Evolutionary conservation across 2,329 filamentous ascomycete species (phyloP), one percentile per base, ranked within the genome.

Genomic region (Monosporascus sp.): DNA sequence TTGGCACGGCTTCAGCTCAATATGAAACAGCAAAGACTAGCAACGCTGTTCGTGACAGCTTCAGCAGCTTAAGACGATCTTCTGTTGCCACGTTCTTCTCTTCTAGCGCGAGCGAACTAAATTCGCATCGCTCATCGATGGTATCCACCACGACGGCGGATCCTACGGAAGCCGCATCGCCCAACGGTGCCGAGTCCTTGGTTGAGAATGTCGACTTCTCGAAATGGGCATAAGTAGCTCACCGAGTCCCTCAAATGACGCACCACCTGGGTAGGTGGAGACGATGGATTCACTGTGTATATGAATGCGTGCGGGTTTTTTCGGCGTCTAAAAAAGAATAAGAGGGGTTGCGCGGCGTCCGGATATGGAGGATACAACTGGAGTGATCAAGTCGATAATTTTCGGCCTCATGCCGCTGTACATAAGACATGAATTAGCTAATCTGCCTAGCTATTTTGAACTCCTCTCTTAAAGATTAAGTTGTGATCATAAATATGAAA

Each of bases 61-160:
- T 86, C 53, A 82, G 71, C 60, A 84, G 78, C 60, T 72, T 87
- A 40, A 75, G 83, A 49, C 74, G 84, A 54, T 78, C 82, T n/a
- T 86, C 82, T 37, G 82, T 86, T 2, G 83, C 82, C 5, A 87
- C 83, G 2, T 86, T 86, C 63, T 81, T 86, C 59, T 80, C 80
- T 2, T 79, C 71, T 55, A 75, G 9, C 31, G 11, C 77, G 5
- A 82, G 76, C 64, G 81, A 85, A 57, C 74, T 78, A 58, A 73
- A 59, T 68, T 84, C 80, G 50, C 81, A 85, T 54, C 75, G 82
- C 43, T 82, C 80, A 6, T 84, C 79, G n/a, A 74, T 79, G 58
- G 67, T 84, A n/a, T 78, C 76, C 31, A 77, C 75, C 9, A 75
- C 76, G 2, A 77, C 78, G 11, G 78, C 78, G 6, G 78, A 79